These are phyloP conservation scores for Cucumis hystrix DNA, from an alignment of 306 rosid species.

Conservation along the genomic window DNA sequence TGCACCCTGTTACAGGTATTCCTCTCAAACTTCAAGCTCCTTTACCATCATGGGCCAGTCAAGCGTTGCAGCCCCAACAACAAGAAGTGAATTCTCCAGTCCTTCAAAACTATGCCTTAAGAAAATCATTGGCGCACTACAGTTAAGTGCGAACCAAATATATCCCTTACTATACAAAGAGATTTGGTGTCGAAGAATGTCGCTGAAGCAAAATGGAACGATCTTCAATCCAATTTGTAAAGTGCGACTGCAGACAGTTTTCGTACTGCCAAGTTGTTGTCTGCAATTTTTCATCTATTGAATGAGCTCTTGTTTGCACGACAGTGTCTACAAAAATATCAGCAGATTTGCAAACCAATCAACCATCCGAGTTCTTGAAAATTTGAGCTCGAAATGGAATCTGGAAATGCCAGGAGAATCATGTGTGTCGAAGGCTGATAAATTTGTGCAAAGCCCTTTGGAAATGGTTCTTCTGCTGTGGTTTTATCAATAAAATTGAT, in stretches of 20 bases:
- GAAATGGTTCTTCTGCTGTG: background rate
- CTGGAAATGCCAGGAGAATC: background rate
- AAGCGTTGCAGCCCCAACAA: constrained; percentile 19
- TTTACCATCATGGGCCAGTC: constrained; percentile 54
- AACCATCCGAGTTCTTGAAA: background rate
- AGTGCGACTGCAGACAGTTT: background rate
- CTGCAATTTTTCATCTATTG: background rate
- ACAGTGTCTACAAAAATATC: background rate
- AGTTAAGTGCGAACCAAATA: background rate
- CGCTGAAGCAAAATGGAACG: background rate
- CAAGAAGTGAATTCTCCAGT: background rate
- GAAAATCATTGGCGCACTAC: background rate
- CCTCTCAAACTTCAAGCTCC: constrained; percentile 40
- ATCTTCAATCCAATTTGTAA: background rate
- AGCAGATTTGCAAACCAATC: background rate
- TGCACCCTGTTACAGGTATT: constrained; percentile 62
- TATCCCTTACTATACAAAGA: background rate
- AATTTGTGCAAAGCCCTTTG: background rate
- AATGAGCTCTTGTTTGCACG: background rate
- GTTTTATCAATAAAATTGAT: background rate
- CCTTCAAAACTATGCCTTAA: background rate
- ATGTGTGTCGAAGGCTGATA: background rate
- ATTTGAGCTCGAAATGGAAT: background rate
- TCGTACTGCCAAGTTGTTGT: background rate
- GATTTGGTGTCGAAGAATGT: background rate